Evolutionary conservation across 768 basidiomycete species (phyloP).

Genomic region (Termitomyces heimii): DNA sequence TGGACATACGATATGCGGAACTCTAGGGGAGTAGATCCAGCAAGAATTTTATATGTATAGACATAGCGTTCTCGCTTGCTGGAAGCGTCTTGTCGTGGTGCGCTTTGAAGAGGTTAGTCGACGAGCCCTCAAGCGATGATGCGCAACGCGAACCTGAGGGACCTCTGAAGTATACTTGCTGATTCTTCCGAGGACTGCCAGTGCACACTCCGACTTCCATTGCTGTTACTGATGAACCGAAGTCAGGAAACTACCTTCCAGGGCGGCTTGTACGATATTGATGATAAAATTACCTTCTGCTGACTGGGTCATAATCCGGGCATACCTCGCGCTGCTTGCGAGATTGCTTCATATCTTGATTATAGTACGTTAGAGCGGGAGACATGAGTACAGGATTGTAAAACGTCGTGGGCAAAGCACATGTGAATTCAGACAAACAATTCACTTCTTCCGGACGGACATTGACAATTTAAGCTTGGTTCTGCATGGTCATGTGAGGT

Average conservation of each 20-base stretch:
- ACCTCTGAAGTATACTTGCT: constrained; percentile 4
- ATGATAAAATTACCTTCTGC: constrained; percentile 26
- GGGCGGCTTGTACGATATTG: not conserved
- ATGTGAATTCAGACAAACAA: constrained; percentile 3
- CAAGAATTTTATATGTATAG: constrained; percentile 47
- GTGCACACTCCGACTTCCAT: constrained; percentile 15
- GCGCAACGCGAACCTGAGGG: constrained; percentile 12
- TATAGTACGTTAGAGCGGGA: not conserved
- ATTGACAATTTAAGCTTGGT: constrained; percentile 2
- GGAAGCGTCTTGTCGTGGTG: constrained; percentile 12
- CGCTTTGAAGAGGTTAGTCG: constrained; percentile 1
- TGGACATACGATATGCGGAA: constrained; percentile 47
- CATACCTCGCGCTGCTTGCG: constrained; percentile 24
- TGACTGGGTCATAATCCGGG: constrained; percentile 35
- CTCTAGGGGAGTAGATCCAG: constrained; percentile 36
- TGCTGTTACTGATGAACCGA: constrained; percentile 15
- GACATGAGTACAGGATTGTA: constrained; percentile 2
- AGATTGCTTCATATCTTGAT: not conserved
- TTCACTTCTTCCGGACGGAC: not conserved
- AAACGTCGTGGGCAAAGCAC: constrained; percentile 5
- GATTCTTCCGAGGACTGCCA: constrained; percentile 18
- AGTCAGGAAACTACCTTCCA: not conserved
- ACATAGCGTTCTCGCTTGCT: constrained; percentile 35
- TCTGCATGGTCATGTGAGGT: constrained; percentile 9
- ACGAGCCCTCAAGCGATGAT: not conserved